Evolutionary conservation across 1,284 basidiomycete species (phyloP).

Genomic region (Cutaneotrichosporon daszewskae): DNA sequence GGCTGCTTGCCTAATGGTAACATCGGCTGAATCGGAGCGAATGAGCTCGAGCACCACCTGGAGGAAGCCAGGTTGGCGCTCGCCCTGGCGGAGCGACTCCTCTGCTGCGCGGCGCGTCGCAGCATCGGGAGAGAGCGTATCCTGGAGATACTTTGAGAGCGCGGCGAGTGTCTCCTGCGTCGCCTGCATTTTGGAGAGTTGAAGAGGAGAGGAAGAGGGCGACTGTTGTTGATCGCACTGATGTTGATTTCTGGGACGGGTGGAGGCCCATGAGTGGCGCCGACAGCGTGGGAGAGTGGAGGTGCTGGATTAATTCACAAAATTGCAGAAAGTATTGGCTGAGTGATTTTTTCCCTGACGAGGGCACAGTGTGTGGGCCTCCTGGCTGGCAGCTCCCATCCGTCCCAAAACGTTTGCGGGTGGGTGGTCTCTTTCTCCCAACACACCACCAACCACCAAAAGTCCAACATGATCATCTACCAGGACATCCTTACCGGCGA

Average conservation of each 20-base stretch:
- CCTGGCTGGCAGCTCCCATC: neutral
- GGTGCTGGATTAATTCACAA: no score
- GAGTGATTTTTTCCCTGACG: no score
- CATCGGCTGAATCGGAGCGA: slow-evolving; percentile 53
- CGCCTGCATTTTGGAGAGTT: slow-evolving; percentile 33
- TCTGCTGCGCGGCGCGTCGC: slow-evolving; percentile 72
- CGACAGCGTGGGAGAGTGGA: no score
- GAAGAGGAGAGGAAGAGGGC: neutral
- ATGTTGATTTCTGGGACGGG: no score
- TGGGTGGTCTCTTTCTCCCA: slow-evolving; percentile 5
- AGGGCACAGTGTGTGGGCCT: neutral
- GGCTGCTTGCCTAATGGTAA: slow-evolving; percentile 67
- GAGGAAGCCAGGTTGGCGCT: slow-evolving; percentile 71
- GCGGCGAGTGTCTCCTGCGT: slow-evolving; percentile 34
- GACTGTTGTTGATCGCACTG: no score
- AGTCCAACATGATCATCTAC: slow-evolving; percentile 42
- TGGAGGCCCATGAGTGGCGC: no score
- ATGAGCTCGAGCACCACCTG: slow-evolving; percentile 64
- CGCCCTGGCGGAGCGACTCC: slow-evolving; percentile 61
- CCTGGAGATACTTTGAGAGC: slow-evolving; percentile 39
- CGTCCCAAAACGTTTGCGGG: neutral
- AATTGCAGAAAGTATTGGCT: no score
- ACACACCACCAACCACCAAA: slow-evolving; percentile 7
- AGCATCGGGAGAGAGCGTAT: slow-evolving; percentile 61
- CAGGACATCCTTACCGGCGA: slow-evolving; percentile 63